Percentiles rank a stretch among this genome's conserved stretches.
Evolutionary conservation across 371 early-diverging fungal genomes (phyloP).

Genomic region (Rhizopus delemar): DNA sequence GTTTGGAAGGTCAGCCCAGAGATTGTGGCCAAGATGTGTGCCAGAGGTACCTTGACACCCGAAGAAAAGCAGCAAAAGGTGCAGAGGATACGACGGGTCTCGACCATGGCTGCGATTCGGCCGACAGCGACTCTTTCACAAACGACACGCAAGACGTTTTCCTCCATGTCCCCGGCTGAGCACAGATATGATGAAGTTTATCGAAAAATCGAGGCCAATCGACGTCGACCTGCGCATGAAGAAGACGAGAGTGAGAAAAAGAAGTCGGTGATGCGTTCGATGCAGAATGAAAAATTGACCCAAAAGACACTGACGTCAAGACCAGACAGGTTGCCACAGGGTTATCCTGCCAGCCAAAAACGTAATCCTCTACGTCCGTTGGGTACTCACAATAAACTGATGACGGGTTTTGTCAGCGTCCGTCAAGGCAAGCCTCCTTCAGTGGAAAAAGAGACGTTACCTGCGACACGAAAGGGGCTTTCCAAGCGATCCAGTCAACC

Average conservation of each 20-base stretch:
- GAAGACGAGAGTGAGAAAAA: no score
- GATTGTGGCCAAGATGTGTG: slow-evolving; percentile 54
- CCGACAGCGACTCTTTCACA: slow-evolving; percentile 49
- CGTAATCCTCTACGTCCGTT: no score
- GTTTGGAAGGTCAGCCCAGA: slow-evolving; percentile 70
- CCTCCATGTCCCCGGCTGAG: slow-evolving; percentile 48
- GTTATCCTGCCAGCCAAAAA: no score
- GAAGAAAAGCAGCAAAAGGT: slow-evolving; percentile 4
- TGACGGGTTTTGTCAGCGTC: no score
- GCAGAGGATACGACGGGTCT: slow-evolving; percentile 2
- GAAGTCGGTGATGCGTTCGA: no score
- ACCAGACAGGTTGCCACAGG: no score
- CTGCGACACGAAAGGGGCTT: neutral
- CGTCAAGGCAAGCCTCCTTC: no score
- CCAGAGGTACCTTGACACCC: slow-evolving; percentile 28
- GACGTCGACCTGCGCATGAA: neutral
- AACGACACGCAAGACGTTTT: slow-evolving; percentile 46
- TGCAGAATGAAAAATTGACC: no score
- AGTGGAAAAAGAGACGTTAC: no score
- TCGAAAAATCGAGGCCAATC: slow-evolving; percentile 29
- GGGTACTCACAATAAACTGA: no score
- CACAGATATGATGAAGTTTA: slow-evolving; percentile 53
- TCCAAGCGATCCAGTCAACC: neutral
- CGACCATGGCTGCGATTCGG: slow-evolving; percentile 16
- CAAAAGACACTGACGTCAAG: no score